Percentiles rank a stretch among this genome's conserved stretches.
Evolutionary conservation across 2,329 filamentous ascomycete genomes (phyloP).

Genomic region (Dactylellina cionopaga): DNA sequence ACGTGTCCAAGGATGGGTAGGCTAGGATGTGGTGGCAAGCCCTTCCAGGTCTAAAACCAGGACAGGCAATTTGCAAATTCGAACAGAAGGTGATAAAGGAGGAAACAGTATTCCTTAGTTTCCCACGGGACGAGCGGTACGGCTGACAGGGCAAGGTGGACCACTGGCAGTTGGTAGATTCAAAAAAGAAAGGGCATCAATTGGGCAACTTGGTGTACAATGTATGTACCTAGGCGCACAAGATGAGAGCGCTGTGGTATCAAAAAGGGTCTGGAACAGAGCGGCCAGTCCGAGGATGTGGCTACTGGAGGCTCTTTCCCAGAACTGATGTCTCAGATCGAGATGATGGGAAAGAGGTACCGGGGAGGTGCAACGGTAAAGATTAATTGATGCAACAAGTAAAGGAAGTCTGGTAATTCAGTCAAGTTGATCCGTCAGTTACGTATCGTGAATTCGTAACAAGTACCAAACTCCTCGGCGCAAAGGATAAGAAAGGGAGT

Average conservation of each 20-base stretch:
- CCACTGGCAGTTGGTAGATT: neutral
- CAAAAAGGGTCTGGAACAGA: constrained; percentile 7
- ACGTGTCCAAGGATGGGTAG: constrained; percentile 27
- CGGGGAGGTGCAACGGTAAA: too few relatives aligned
- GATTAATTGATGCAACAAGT: neutral
- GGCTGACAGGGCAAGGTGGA: constrained; percentile 14
- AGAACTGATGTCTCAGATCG: constrained; percentile 1
- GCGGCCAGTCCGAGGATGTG: neutral
- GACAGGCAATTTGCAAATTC: neutral
- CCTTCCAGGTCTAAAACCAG: neutral
- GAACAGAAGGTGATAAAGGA: neutral
- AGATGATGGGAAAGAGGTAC: neutral
- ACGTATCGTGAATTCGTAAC: too few relatives aligned
- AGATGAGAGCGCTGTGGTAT: neutral
- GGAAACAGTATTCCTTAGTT: neutral
- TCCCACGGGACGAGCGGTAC: constrained; percentile 26
- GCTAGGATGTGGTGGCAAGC: neutral
- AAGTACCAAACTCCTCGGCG: too few relatives aligned
- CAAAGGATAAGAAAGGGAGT: too few relatives aligned
- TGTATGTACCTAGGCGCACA: neutral
- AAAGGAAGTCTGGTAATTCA: too few relatives aligned
- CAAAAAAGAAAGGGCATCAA: neutral
- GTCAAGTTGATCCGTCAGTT: too few relatives aligned
- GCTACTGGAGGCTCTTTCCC: neutral
- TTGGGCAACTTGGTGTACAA: too few relatives aligned